phyloP scores from a whole-genome alignment of 2,329 filamentous ascomycete genomes.

The Ascochyta fabae region DNA sequence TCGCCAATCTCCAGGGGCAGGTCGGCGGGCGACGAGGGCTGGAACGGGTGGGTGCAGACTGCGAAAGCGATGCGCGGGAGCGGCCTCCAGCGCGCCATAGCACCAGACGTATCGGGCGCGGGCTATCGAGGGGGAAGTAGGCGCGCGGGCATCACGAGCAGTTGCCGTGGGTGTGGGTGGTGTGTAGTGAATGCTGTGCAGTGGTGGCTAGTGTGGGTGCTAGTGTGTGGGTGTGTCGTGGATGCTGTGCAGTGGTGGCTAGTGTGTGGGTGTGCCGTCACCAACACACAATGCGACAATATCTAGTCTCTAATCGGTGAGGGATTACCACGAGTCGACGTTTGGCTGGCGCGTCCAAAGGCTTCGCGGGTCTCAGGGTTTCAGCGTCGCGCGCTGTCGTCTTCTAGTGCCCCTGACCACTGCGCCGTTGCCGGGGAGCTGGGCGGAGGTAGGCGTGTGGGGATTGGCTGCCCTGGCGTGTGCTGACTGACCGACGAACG shows the following conservation, averaged over 20 bases:
- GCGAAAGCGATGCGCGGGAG: conserved; percentile 97
- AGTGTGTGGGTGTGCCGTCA: too few relatives aligned
- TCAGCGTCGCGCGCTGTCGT: conserved; percentile 3
- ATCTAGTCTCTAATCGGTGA: too few relatives aligned
- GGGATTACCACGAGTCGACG: neutral
- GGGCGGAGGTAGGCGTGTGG: conserved; percentile 4
- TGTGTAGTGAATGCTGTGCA: too few relatives aligned
- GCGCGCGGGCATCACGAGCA: conserved; percentile 43
- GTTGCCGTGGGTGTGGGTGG: neutral
- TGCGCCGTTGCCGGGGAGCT: conserved; percentile 1
- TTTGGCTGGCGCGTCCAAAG: neutral
- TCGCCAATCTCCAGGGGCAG: conserved; percentile 96
- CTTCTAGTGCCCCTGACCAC: conserved; percentile 11
- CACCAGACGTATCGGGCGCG: conserved; percentile 36
- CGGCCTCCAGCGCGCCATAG: conserved; percentile 78
- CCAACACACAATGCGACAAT: too few relatives aligned
- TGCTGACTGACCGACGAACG: too few relatives aligned
- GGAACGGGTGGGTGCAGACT: conserved; percentile 93
- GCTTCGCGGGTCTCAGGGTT: neutral
- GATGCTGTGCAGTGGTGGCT: too few relatives aligned
- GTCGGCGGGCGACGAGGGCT: conserved; percentile 84
- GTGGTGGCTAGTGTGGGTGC: too few relatives aligned
- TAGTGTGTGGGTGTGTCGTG: too few relatives aligned
- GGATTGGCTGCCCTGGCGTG: conserved; percentile 8
- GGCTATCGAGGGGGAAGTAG: conserved; percentile 37